Percentiles rank a stretch among this genome's conserved stretches.
These are phyloP conservation scores for Corchorus olitorius DNA, from an alignment of 345 rosid species.

Conservation along the genomic window DNA sequence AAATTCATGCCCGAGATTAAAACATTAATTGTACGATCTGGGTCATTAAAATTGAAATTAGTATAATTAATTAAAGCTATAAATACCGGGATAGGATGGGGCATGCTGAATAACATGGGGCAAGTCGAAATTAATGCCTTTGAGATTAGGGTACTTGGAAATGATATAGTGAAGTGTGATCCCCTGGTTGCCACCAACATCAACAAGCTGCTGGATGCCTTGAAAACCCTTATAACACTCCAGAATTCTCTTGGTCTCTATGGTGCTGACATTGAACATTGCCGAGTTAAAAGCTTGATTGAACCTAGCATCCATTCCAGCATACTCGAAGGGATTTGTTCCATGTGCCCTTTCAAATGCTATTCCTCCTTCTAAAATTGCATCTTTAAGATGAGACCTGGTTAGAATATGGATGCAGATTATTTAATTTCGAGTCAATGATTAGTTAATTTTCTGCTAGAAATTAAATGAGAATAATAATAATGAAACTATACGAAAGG, in stretches of 20 bases:
- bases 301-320: slow-evolving; percentile 38
- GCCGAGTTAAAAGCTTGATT: slow-evolving; percentile 46
- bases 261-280: slow-evolving; percentile 36
- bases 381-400: slow-evolving; percentile 40
- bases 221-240: slow-evolving; percentile 14
- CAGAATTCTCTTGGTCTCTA: slow-evolving; percentile 38
- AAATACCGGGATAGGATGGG: too few species aligned
- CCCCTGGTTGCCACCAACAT: not conserved
- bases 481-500: not conserved
- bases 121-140: too few species aligned
- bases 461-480: too few species aligned
- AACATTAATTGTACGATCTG: too few species aligned
- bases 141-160: not conserved
- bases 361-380: slow-evolving; percentile 44
- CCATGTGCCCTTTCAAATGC: slow-evolving; percentile 50
- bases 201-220: not conserved
- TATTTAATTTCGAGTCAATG: too few species aligned
- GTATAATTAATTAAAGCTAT: too few species aligned
- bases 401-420: too few species aligned
- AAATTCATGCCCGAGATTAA: too few species aligned
- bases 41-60: too few species aligned
- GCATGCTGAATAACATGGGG: too few species aligned
- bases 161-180: not conserved
- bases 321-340: slow-evolving; percentile 41
- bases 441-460: too few species aligned